Evolutionary conservation across 2,329 filamentous ascomycete genomes (phyloP).

Genomic region (Epichloe sibirici): DNA sequence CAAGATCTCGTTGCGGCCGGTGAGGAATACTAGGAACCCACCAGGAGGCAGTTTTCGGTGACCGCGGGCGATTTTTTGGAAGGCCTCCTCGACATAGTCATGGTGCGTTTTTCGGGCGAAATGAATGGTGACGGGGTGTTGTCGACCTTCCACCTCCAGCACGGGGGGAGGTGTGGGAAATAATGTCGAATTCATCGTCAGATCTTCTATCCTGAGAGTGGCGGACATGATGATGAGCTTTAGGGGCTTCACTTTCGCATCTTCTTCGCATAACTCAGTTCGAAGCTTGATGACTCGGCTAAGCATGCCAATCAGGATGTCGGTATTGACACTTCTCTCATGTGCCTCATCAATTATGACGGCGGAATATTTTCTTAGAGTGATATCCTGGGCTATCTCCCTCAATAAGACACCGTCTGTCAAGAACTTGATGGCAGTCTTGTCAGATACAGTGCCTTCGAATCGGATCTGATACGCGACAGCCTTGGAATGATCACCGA

Average conservation of each 20-base stretch:
- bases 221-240: constrained; percentile 98
- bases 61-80: constrained; percentile 73
- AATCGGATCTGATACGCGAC: constrained; percentile 95
- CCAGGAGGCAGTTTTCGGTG: constrained; percentile 84
- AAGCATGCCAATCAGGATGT: constrained; percentile 95
- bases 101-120: constrained; percentile 72
- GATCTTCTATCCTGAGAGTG: constrained; percentile 79
- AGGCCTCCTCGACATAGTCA: constrained; percentile 86
- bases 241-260: constrained; percentile 59
- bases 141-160: constrained; percentile 79
- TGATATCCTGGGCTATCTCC: constrained; percentile 82
- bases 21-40: constrained; percentile 87
- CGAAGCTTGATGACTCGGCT: constrained; percentile 83
- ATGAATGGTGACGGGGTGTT: constrained; percentile 81
- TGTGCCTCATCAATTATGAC: constrained; percentile 96
- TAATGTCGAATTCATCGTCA: constrained; percentile 70
- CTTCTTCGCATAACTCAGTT: constrained; percentile 59
- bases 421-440: constrained; percentile 96
- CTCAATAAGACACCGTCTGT: constrained; percentile 91
- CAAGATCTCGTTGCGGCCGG: constrained; percentile 83
- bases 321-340: constrained; percentile 93
- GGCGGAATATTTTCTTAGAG: constrained; percentile 78
- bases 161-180: constrained; percentile 73
- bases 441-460: constrained; percentile 65
- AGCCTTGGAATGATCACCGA: constrained; percentile 62